Percentiles rank a stretch among this genome's conserved stretches.
phyloP scores from a whole-genome alignment of 164 flowering plant species.

The Dillenia suffruticosa region DNA sequence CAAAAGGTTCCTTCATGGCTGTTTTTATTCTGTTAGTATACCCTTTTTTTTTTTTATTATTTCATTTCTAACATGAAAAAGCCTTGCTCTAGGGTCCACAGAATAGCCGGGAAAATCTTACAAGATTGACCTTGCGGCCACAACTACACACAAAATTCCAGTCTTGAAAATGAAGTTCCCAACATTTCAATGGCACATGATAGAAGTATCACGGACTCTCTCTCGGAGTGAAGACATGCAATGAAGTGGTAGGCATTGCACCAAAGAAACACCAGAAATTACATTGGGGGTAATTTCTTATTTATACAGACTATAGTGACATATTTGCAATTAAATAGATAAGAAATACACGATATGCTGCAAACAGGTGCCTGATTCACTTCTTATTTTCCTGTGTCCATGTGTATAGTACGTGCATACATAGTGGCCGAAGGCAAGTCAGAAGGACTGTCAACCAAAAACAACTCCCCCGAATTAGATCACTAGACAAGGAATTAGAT shows the following conservation, averaged over 20 bases:
- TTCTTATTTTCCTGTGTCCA: too few relatives aligned
- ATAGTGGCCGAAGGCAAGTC: too few relatives aligned
- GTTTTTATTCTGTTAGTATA: not conserved
- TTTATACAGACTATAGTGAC: too few relatives aligned
- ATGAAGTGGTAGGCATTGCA: constrained; percentile 5
- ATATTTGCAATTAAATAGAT: too few relatives aligned
- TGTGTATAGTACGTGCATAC: too few relatives aligned
- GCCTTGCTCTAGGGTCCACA: constrained; percentile 7
- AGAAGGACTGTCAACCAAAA: too few relatives aligned
- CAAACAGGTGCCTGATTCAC: too few relatives aligned
- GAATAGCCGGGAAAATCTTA: constrained; percentile 11
- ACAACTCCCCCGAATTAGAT: too few relatives aligned
- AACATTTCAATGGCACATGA: constrained; percentile 2
- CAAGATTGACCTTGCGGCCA: constrained; percentile 7
- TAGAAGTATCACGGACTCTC: not conserved
- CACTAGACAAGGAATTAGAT: too few relatives aligned
- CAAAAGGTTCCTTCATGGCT: constrained; percentile 28
- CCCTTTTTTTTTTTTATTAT: not conserved
- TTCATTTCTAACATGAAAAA: not conserved
- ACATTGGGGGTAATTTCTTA: constrained; percentile 48
- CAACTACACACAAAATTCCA: constrained; percentile 9
- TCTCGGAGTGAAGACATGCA: constrained; percentile 14
- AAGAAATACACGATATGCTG: too few relatives aligned
- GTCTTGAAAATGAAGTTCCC: constrained; percentile 9
- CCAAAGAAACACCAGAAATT: constrained; percentile 42